Evolutionary conservation across 1,139 yeast species (phyloP).

Genomic region (Hansenula anomala): DNA sequence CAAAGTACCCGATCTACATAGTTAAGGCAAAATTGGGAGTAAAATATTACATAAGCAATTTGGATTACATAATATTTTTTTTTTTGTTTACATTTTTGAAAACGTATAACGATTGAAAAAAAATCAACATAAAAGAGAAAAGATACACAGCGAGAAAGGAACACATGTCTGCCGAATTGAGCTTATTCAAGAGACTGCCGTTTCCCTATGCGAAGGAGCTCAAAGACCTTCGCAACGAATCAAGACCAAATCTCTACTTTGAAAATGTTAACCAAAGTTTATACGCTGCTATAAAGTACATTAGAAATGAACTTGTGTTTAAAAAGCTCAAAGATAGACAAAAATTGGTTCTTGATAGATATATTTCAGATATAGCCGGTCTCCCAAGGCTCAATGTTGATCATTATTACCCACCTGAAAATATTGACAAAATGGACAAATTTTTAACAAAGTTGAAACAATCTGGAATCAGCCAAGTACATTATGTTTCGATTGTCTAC

Average conservation of each 20-base stretch:
- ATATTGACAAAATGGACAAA: constrained; percentile 11
- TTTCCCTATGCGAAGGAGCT: constrained; percentile 20
- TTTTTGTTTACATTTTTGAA: no score
- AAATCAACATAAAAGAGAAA: no score
- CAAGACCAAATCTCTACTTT: constrained; percentile 15
- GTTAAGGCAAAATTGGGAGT: no score
- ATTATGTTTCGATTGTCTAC: constrained; percentile 12
- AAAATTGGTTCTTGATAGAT: constrained; percentile 14
- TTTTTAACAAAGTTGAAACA: constrained; percentile 11
- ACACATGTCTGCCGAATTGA: no score
- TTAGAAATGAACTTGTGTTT: constrained; percentile 15
- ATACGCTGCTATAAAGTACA: constrained; percentile 14
- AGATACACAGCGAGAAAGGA: no score
- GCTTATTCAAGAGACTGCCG: constrained; percentile 5
- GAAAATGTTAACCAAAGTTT: constrained; percentile 17
- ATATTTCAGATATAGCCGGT: constrained; percentile 15
- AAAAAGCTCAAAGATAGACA: constrained; percentile 13
- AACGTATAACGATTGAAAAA: no score
- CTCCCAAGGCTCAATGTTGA: constrained; percentile 6
- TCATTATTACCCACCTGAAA: constrained; percentile 19
- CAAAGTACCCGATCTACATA: no score
- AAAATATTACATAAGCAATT: no score
- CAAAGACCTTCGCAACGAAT: constrained; percentile 9
- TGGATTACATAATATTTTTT: no score
- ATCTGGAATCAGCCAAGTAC: constrained; percentile 4